Evolutionary conservation across 345 rosid species (phyloP).

Genomic region (Melaleuca quinquenervia): DNA sequence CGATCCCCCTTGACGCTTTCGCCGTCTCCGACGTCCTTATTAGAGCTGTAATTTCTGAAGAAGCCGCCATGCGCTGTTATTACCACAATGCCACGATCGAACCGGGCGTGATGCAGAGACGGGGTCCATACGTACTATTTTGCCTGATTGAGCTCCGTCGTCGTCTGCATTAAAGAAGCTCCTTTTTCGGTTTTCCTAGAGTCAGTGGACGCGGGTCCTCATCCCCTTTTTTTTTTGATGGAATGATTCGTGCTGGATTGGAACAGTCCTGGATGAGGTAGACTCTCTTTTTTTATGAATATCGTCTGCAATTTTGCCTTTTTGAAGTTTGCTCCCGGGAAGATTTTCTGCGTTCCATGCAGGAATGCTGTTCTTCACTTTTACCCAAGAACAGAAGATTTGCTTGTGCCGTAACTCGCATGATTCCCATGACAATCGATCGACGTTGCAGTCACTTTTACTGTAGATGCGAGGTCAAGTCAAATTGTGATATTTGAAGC

Average conservation of each 20-base stretch:
- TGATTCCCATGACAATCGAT: not conserved
- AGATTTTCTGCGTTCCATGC: not conserved
- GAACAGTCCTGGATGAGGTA: not conserved
- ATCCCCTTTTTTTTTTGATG: not conserved
- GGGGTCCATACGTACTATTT: not conserved
- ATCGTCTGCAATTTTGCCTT: not conserved
- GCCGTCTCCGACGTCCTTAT: no score
- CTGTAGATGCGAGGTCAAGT: not conserved
- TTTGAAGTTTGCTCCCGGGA: not conserved
- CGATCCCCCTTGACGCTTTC: not conserved
- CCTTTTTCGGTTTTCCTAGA: not conserved
- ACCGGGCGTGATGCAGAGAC: not conserved
- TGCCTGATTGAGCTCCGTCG: not conserved
- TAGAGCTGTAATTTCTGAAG: not conserved
- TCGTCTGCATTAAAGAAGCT: rapidly evolving
- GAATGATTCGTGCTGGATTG: not conserved
- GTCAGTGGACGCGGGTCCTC: not conserved
- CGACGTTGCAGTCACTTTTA: not conserved
- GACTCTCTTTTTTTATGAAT: not conserved
- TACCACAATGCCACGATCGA: not conserved
- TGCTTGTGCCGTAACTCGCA: not conserved
- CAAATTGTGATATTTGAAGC: not conserved
- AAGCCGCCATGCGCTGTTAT: not conserved
- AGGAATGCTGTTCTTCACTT: not conserved
- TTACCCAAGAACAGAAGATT: not conserved